Evolutionary conservation across 2,329 filamentous ascomycete genomes (phyloP).

Genomic region (Verticillium nonalfalfae): DNA sequence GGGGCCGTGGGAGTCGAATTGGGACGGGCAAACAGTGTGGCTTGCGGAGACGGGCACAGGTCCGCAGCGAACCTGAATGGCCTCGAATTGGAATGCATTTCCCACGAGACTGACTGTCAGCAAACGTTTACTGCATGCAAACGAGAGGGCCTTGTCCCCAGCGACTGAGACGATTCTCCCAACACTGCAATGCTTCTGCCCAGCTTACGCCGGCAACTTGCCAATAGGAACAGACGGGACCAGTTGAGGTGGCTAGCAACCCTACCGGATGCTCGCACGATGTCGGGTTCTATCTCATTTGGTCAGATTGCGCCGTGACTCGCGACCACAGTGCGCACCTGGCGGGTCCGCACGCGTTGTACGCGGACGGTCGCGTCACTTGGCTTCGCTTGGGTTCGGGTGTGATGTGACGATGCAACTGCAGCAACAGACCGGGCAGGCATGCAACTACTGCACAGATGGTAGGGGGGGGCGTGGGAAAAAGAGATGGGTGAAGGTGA

Average conservation of each 20-base stretch:
- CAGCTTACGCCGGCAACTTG: too few relatives aligned
- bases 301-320: background rate
- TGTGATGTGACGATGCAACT: background rate
- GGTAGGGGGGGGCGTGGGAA: background rate
- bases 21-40: background rate
- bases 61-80: background rate
- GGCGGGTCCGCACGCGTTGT: background rate
- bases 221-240: too few relatives aligned
- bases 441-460: background rate
- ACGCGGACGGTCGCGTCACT: background rate
- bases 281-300: background rate
- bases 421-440: background rate
- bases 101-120: too few relatives aligned
- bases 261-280: too few relatives aligned
- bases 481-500: background rate
- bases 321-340: background rate
- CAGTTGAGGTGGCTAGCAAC: too few relatives aligned
- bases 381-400: background rate
- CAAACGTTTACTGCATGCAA: too few relatives aligned
- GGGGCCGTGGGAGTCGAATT: background rate
- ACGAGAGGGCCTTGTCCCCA: too few relatives aligned
- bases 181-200: too few relatives aligned
- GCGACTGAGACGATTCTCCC: too few relatives aligned
- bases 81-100: too few relatives aligned
- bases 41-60: background rate